Evolutionary conservation across 805 yeast species (phyloP).

Genomic region (Wickerhamiella brachini): DNA sequence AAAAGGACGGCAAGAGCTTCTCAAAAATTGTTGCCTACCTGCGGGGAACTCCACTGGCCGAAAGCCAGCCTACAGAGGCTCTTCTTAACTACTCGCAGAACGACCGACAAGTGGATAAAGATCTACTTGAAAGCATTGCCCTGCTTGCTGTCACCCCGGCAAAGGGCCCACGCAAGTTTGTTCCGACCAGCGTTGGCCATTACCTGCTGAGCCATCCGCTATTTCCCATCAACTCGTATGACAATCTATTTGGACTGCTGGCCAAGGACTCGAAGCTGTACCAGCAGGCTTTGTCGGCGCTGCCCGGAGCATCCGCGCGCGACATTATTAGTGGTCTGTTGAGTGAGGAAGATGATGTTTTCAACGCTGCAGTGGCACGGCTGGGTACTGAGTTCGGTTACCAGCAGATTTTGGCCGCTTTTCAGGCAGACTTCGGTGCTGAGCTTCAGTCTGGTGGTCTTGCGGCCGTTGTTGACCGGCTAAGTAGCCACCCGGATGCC

Average conservation of each 20-base stretch:
- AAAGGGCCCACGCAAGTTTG: constrained; percentile 16
- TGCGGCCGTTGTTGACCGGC: constrained; percentile 28
- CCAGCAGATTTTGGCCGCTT: constrained; percentile 24
- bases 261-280: constrained; percentile 47
- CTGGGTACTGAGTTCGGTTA: constrained; percentile 50
- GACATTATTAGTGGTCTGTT: constrained; percentile 54
- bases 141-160: constrained; percentile 28
- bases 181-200: constrained; percentile 46
- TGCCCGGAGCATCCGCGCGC: constrained; percentile 49
- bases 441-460: constrained; percentile 15
- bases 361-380: constrained; percentile 53
- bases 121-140: constrained; percentile 36
- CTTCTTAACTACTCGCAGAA: constrained; percentile 46
- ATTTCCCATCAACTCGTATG: constrained; percentile 42
- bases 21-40: constrained; percentile 11
- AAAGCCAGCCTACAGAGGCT: constrained; percentile 19
- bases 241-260: constrained; percentile 41
- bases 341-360: constrained; percentile 44
- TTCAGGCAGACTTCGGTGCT: constrained; percentile 17
- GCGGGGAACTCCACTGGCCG: constrained; percentile 7
- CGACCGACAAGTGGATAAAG: constrained; percentile 51
- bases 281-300: constrained; percentile 71
- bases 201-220: constrained; percentile 80
- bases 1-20: constrained; percentile 15
- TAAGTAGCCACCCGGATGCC: constrained; percentile 36